Conservation (phyloP, 2,329 filamentous ascomycete species). For the Botryotinia narcissicola region DNA sequence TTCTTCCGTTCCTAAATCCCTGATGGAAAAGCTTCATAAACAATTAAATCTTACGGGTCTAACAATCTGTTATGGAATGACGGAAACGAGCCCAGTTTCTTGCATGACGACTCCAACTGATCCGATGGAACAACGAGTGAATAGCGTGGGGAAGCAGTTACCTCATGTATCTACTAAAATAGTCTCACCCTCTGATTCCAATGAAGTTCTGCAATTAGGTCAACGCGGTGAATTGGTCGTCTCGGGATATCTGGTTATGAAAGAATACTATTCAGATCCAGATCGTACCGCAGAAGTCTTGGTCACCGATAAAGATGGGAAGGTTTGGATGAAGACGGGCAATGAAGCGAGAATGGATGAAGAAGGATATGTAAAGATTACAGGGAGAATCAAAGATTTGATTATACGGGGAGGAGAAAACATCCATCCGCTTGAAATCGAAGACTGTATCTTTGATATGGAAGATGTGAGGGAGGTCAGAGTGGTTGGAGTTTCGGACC, state of each 20-base stretch:
- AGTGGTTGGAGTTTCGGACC: conserved; percentile 81
- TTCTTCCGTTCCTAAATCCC: conserved; percentile 74
- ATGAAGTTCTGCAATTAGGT: conserved; percentile 58
- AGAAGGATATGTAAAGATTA: conserved; percentile 83
- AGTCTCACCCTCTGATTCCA: conserved; percentile 65
- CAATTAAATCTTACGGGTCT: conserved; percentile 75
- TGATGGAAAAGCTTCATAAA: conserved; percentile 75
- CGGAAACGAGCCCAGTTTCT: conserved; percentile 47
- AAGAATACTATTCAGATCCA: conserved; percentile 81
- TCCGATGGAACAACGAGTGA: conserved; percentile 62
- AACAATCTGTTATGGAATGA: conserved; percentile 76
- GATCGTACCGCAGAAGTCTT: conserved; percentile 67
- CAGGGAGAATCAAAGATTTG: conserved; percentile 88
- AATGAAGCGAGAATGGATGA: conserved; percentile 86
- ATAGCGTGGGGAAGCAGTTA: conserved; percentile 74
- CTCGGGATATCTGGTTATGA: conserved; percentile 84
- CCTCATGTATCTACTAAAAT: conserved; percentile 80
- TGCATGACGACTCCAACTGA: conserved; percentile 69
- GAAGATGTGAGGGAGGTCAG: conserved; percentile 69
- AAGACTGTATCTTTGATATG: conserved; percentile 79
- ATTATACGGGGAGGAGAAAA: conserved; percentile 97
- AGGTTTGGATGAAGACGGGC: conserved; percentile 84
- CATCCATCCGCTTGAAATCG: conserved; percentile 89
- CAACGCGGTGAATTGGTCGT: conserved; percentile 78
- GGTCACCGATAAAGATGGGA: conserved; percentile 40